Evolutionary conservation across 805 yeast genomes (phyloP), one percentile per base, ranked within the genome.

Genomic region (Brettanomyces nanus): DNA sequence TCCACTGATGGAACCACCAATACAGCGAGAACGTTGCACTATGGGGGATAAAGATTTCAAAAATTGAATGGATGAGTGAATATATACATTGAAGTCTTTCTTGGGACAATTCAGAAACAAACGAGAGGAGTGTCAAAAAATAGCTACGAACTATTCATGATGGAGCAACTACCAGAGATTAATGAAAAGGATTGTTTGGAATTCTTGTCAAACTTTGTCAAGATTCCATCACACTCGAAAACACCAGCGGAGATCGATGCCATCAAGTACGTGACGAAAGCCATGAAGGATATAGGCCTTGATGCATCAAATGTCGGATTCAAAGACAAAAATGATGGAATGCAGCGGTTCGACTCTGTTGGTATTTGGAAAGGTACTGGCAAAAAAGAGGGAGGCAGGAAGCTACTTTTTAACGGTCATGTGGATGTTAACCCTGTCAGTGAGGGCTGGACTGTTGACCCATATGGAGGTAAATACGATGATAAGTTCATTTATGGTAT

Each of bases 371-470:
- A 46, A 32, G 60, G 59, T 11, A 49, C 56, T 4, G 49, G 44
- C 9, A 45, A 46, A 32, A 37, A 31, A 11, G 27, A 27, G 3
- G 45, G 47, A 11, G n/a, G n/a, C n/a, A 52, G 46, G 33, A 51
- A 47, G 21, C 45, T 55, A 21, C 47, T 55, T 4, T 55, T 55
- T 49, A 55, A 55, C 34, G 60, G 60, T 19, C 60, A 55, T 43
- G 60, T 55, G 6, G 60, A 55, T 40, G 57, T 52, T 27, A 55
- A 55, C 36, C 60, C 60, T 13, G 56, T 54, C 10, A 47, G 52
- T 9, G 60, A 55, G 35, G 60, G 59, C 10, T 55, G 59, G 60
- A 55, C 60, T 9, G 54, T 55, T 11, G 59, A 55, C 32, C 60
- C 60, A 4, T 52, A 54, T 25, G 53, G 40, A 30, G 60, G 60